Conservation (phyloP, 2,329 filamentous ascomycete genomes). For the Cladophialophora bantiana region DNA sequence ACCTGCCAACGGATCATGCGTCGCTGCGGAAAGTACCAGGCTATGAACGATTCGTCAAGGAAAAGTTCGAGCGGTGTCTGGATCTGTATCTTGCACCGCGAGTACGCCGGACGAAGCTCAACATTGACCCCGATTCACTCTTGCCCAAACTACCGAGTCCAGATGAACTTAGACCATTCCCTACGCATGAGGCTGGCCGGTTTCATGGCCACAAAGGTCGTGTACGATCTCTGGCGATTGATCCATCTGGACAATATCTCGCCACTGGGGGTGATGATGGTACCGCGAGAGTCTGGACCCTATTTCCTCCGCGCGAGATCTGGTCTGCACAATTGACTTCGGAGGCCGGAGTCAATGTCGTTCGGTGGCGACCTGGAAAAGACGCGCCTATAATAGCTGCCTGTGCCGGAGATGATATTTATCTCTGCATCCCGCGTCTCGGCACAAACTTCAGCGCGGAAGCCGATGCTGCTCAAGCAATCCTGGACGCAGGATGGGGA, state of each 20-base stretch:
- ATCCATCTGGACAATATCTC: slow-evolving; percentile 83
- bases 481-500: slow-evolving; percentile 90
- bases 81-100: slow-evolving; percentile 95
- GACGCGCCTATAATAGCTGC: slow-evolving; percentile 83
- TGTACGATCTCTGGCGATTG: slow-evolving; percentile 82
- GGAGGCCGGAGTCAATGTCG: slow-evolving; percentile 80
- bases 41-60: slow-evolving; percentile 88
- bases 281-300: slow-evolving; percentile 87
- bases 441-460: slow-evolving; percentile 25
- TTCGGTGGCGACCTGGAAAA: slow-evolving; percentile 86
- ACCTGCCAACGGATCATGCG: slow-evolving; percentile 80
- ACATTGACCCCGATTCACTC: slow-evolving; percentile 93
- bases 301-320: slow-evolving; percentile 83
- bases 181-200: slow-evolving; percentile 83
- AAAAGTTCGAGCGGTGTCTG: slow-evolving; percentile 92
- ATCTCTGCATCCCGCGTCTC: slow-evolving; percentile 78
- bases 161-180: slow-evolving; percentile 93
- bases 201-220: slow-evolving; percentile 89
- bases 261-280: slow-evolving; percentile 96
- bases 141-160: slow-evolving; percentile 92
- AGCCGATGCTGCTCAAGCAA: slow-evolving; percentile 73
- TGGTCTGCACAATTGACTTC: slow-evolving; percentile 79
- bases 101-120: slow-evolving; percentile 89
- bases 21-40: slow-evolving; percentile 90
- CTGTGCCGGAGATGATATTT: slow-evolving; percentile 83